Base-by-base conservation (phyloP, 2,329 filamentous ascomycete species). In the Colletotrichum tamarilloi region DNA sequence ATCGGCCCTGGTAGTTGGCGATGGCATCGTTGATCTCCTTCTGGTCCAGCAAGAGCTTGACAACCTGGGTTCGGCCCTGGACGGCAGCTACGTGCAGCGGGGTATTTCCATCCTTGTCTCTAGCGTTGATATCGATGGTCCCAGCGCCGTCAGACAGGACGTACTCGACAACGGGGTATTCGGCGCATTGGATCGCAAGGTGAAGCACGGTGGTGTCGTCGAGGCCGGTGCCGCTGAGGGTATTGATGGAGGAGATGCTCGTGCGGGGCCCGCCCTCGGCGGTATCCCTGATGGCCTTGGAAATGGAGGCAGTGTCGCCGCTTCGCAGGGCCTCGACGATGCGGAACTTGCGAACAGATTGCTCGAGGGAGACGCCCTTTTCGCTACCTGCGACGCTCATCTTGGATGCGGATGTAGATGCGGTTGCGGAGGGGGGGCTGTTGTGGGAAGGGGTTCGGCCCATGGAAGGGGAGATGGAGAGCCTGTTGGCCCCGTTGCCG, bases 51-150 rank as follows among this genome's bases (percentile, higher is more conserved):
- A 99, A 87, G 73, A 98, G 88, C 75, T 93, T 92, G 68, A 99
- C 95, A 8, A 98, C 89, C 3, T 93, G 90, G 0, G 90, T 90
- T 57, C 97, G 91, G 14, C 96, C 96, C 66, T 98, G 92, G 68
- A 90, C 88, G 35, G 96, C 93, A 9, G 97, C 97, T 49, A 98
- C 84, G 81, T 98, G 96, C 65, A 99, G 89, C 26, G 97, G 92
- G 1, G 95, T 98, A 81, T 98, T 99, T 74, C 97, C 97, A 78
- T 98, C 96, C 77, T 93, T 93, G 83, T 99, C 97, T 74, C 94
- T 92, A 53, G 93, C 92, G 82, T 98, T 99, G 81, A 98, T 86
- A 79, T 98, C 95, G 67, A 97, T 86, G 65, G 86, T 85, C 55
- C 86, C 87, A 16, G 86, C 88, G 35, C 93, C 91, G 74, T 94